Base-by-base conservation (phyloP, 345 rosid genomes). In the Bruguiera sexangula region DNA sequence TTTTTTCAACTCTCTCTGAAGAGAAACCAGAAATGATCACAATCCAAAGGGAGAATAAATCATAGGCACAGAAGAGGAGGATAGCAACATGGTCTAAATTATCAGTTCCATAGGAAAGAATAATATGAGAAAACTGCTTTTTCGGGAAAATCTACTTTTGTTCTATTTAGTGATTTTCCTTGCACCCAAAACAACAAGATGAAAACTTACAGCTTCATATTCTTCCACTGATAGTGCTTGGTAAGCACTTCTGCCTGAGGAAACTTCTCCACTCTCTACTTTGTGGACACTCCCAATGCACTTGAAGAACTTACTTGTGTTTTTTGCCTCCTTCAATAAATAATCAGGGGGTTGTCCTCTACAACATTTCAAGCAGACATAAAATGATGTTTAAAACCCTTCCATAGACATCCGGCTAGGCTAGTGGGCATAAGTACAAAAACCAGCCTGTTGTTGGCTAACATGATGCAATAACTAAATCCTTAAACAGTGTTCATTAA, bases 311-410 rank as follows among this genome's bases (percentile, higher is more conserved):
- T 92, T 96, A 62, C 71, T 87, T 2, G 93, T 84, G 77, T 84
- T 87, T 80, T 92, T 92, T 68, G 99, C 96, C 81, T 92, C 98
- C 86, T 90, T 89, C 65, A 96, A 88, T 58, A 92, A 74, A 81
- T 89, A 89, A 82, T 92, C 99, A 69, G 99, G 98, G 74, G 99
- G 99, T 75, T 96, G 97, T 66, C 78, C 87, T 74, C 99, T 96
- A 83, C 81, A 82, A 67, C 56, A 81, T 80, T 62, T 77, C 66
- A 75, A 75, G 51, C 80, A 72, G 32, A 73, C 26, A 54, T 39
- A 73, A 79, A 69, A 82, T 18, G 73, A 37, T n/a, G 62, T 66
- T 75, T 39, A 71, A 66, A 71, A 50, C 10, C 73, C 63, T 66
- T 56, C 53, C 59, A 65, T 66, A 34, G 36, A 46, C 7, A 73